Conservation (phyloP, 1,284 basidiomycete species). For the Ceratobasidium sp. region DNA sequence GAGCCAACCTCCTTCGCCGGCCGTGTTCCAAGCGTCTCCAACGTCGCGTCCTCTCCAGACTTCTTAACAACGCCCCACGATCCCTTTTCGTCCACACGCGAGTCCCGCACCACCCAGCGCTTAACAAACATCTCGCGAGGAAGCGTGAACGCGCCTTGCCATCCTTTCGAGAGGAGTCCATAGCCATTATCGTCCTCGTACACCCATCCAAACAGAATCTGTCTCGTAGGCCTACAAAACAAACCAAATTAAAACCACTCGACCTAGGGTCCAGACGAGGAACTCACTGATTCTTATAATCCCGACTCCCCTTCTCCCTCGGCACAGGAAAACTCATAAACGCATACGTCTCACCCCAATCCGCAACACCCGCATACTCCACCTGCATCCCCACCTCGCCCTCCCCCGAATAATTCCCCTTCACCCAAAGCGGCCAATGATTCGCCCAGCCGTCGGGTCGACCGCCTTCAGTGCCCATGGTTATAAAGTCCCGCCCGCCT, state of each 20-base stretch:
- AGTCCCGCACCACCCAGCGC: slow-evolving; percentile 23
- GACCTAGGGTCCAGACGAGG: neutral
- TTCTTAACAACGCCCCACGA: slow-evolving; percentile 35
- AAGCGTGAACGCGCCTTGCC: slow-evolving; percentile 38
- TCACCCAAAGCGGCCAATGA: slow-evolving; percentile 38
- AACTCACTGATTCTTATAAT: slow-evolving; percentile 41
- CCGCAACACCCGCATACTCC: slow-evolving; percentile 39
- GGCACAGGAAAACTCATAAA: slow-evolving; percentile 41
- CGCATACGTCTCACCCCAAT: slow-evolving; percentile 41
- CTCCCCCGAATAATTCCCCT: slow-evolving; percentile 25
- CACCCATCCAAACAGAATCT: slow-evolving; percentile 40
- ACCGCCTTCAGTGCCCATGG: slow-evolving; percentile 42
- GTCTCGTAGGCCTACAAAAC: slow-evolving; percentile 22
- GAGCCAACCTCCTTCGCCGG: slow-evolving; percentile 20
- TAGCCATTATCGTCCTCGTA: slow-evolving; percentile 42
- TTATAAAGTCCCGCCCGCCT: slow-evolving; percentile 38
- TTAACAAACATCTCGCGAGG: slow-evolving; percentile 44
- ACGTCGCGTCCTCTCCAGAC: slow-evolving; percentile 1
- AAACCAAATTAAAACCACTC: neutral
- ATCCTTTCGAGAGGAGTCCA: slow-evolving; percentile 43
- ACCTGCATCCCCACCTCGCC: slow-evolving; percentile 5
- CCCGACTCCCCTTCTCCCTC: slow-evolving; percentile 26
- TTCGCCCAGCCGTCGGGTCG: slow-evolving; percentile 33
- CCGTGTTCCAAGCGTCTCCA: slow-evolving; percentile 40
- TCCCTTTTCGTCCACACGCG: slow-evolving; percentile 22